These are phyloP conservation scores for Blastobotrys persicus DNA, from an alignment of 1,139 yeast genomes.

Conservation along the genomic window DNA sequence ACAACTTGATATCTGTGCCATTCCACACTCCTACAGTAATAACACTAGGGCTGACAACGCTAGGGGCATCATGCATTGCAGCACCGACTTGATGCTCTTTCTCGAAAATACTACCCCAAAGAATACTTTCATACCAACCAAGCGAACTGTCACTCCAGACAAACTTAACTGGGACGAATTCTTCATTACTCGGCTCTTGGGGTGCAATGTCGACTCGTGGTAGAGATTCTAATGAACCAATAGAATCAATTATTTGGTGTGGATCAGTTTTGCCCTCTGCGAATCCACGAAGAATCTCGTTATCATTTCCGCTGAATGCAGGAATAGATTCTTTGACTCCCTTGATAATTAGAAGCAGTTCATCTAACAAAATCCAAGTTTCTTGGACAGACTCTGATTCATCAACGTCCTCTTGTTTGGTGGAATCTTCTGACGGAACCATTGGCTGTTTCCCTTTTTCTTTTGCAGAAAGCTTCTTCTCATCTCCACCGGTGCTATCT, in stretches of 20 bases:
- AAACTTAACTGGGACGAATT: slow-evolving; percentile 52
- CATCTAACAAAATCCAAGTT: slow-evolving; percentile 19
- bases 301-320: slow-evolving; percentile 12
- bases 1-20: slow-evolving; percentile 59
- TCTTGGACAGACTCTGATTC: slow-evolving; percentile 13
- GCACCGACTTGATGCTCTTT: slow-evolving; percentile 37
- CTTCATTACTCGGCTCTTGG: slow-evolving; percentile 20
- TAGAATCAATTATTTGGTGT: slow-evolving; percentile 28
- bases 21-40: slow-evolving; percentile 51
- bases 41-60: slow-evolving; percentile 19
- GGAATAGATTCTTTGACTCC: slow-evolving; percentile 20
- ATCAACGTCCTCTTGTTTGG: not conserved
- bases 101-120: slow-evolving; percentile 65
- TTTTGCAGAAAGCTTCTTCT: slow-evolving; percentile 55
- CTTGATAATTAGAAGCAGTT: slow-evolving; percentile 18
- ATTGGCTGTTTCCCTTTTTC: slow-evolving; percentile 59
- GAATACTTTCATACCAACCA: slow-evolving; percentile 72
- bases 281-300: slow-evolving; percentile 3
- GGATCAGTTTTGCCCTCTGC: slow-evolving; percentile 25
- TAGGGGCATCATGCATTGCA: slow-evolving; percentile 20
- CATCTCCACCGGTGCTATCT: slow-evolving; percentile 15
- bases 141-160: slow-evolving; percentile 62
- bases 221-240: slow-evolving; percentile 22
- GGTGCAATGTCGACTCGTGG: slow-evolving; percentile 25
- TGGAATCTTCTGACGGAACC: slow-evolving; percentile 26